phyloP scores from a whole-genome alignment of 1,139 yeast species.

The Yamadazyma taylorii region DNA sequence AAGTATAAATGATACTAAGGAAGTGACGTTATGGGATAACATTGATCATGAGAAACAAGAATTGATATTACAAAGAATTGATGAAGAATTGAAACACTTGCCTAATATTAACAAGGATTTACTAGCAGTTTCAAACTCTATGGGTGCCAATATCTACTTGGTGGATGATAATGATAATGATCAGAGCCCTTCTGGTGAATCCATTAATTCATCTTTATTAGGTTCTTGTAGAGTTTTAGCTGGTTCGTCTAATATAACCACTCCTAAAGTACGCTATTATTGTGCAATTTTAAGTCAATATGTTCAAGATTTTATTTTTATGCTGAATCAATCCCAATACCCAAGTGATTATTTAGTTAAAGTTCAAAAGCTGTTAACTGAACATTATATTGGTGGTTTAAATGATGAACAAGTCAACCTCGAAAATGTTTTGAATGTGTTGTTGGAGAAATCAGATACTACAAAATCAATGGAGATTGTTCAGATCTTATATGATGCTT shows the following conservation, averaged over 20 bases:
- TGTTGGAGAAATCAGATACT: not conserved
- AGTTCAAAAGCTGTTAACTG: constrained; percentile 4
- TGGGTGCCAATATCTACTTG: constrained; percentile 41
- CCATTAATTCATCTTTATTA: constrained; percentile 6
- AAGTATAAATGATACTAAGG: constrained; percentile 15
- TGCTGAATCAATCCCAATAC: constrained; percentile 7
- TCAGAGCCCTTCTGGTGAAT: not conserved
- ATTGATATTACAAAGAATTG: constrained; percentile 15
- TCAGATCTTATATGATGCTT: constrained; percentile 1
- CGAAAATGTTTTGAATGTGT: not conserved
- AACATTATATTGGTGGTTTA: not conserved
- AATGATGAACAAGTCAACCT: constrained; percentile 2
- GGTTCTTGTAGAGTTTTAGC: constrained; percentile 8
- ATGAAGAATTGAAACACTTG: constrained; percentile 11
- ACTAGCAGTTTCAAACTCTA: constrained; percentile 47
- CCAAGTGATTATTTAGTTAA: constrained; percentile 5
- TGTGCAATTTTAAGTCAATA: constrained; percentile 25
- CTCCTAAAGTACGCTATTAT: constrained; percentile 5
- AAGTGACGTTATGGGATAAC: constrained; percentile 15
- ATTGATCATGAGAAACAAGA: constrained; percentile 11
- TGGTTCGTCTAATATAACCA: not conserved
- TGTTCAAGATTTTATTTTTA: constrained; percentile 27
- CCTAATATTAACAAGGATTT: constrained; percentile 13
- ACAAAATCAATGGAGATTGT: not conserved
- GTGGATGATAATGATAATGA: constrained; percentile 15